Base-by-base conservation (phyloP, 2,329 filamentous ascomycete genomes). In the Colletotrichum karsti region DNA sequence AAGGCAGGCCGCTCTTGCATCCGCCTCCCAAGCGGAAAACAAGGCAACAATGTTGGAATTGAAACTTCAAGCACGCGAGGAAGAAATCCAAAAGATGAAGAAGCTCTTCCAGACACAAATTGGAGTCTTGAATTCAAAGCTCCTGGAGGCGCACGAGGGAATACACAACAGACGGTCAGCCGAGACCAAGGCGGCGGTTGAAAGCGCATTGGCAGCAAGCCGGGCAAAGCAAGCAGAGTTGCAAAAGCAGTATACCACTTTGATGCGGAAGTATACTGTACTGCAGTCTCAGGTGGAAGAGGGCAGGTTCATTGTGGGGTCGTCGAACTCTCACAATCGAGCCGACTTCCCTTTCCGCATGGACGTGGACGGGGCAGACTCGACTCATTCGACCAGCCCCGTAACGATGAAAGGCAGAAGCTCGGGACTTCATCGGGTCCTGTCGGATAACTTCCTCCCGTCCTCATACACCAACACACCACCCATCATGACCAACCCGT, bases 11-110 rank as follows among this genome's bases (percentile, higher is more conserved):
- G 85, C 88, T 1, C 83, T 88, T 51, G 84, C 86, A n/a, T 84
- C 87, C 28, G 87, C 89, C 2, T 85, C 88, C 15, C 82, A 87
- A 30, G 84, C 91, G 12, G 84, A 89, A 39, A 87, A 84, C 62
- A 85, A 88, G 56, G 84, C 90, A 7, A 85, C 91, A 70, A 81
- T 86, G 60, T 81, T 92, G 22, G 83, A 84, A 51, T 81, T 90
- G 80, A 85, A 89, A 70, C 79, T 94, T 69, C 79, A 76, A 44
- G 85, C 83, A 6, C 80, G 80, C 20, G 83, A 87, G 48, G 72
- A 74, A n/a, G 86, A 89, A 53, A 74, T 87, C 2, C 77, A 80
- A 57, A 79, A 80, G 55, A 79, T 78, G 28, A 81, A 77, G 68
- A 77, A 75, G 35, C 74, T 81, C n/a, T 87, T 86, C 67, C 76